Evolutionary conservation across 106 monocot species (phyloP).

Genomic region (Phalaenopsis equestris): DNA sequence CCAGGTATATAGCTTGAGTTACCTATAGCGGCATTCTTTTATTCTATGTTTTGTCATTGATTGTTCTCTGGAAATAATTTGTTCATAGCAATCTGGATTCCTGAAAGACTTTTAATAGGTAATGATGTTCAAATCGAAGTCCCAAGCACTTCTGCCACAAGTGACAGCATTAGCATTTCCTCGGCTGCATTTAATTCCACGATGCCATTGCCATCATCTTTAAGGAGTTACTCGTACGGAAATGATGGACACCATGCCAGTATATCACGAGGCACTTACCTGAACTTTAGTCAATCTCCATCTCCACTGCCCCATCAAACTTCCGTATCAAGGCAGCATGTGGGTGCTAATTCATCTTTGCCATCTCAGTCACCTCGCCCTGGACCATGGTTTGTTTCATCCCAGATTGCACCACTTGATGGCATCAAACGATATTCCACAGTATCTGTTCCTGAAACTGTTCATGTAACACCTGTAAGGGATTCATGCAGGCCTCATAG

Average conservation of each 20-base stretch:
- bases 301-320: slow-evolving; percentile 49
- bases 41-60: background rate
- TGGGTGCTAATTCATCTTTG: slow-evolving; percentile 30
- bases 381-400: slow-evolving; percentile 32
- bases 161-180: slow-evolving; percentile 24
- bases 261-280: slow-evolving; percentile 31
- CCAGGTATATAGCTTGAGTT: slow-evolving; percentile 10
- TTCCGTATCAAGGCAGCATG: slow-evolving; percentile 34
- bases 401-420: slow-evolving; percentile 33
- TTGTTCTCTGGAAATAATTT: slow-evolving; percentile 2
- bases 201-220: slow-evolving; percentile 38
- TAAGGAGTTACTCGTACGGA: slow-evolving; percentile 25
- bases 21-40: slow-evolving; percentile 15
- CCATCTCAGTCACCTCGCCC: slow-evolving; percentile 27
- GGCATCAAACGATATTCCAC: slow-evolving; percentile 20
- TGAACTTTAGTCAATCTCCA: slow-evolving; percentile 46
- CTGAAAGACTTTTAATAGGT: slow-evolving; percentile 29
- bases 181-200: slow-evolving; percentile 22
- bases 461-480: slow-evolving; percentile 27
- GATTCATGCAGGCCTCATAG: slow-evolving; percentile 26
- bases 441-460: slow-evolving; percentile 32
- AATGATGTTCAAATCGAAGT: slow-evolving; percentile 43
- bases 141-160: slow-evolving; percentile 17
- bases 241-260: slow-evolving; percentile 29
- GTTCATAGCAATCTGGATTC: slow-evolving; percentile 30